Conservation (phyloP, 2,329 filamentous ascomycete genomes). For the Blumeriella jaapii region DNA sequence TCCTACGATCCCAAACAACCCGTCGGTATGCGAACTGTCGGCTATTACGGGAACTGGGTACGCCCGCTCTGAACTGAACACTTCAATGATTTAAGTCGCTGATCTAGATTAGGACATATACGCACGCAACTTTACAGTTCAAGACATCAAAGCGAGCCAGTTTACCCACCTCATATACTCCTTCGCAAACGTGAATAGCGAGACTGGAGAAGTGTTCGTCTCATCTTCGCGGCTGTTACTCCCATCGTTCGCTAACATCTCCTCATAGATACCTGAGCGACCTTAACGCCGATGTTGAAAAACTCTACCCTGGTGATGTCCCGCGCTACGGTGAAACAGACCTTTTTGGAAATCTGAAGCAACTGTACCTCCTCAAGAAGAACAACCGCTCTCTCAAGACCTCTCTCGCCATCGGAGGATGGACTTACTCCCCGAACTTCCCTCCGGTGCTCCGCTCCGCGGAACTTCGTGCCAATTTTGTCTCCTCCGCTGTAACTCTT, state of each 20-base stretch:
- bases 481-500: constrained; percentile 5
- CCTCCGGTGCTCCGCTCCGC: constrained; percentile 50
- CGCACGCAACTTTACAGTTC: constrained; percentile 42
- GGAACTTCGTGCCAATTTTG: constrained; percentile 26
- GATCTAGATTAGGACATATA: constrained; percentile 10
- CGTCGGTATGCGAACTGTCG: constrained; percentile 5
- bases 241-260: neutral
- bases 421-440: constrained; percentile 72
- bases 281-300: constrained; percentile 56
- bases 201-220: constrained; percentile 37
- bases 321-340: constrained; percentile 51
- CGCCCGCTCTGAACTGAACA: neutral
- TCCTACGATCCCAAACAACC: neutral
- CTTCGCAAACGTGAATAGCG: constrained; percentile 61
- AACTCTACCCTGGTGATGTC: constrained; percentile 55
- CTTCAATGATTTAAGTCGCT: neutral
- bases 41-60: constrained; percentile 12
- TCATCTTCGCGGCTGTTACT: neutral
- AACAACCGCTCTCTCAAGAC: constrained; percentile 64
- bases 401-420: constrained; percentile 70
- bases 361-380: constrained; percentile 66
- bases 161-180: constrained; percentile 69
- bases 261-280: constrained; percentile 32
- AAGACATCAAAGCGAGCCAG: constrained; percentile 53
- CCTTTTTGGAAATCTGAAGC: constrained; percentile 69